Evolutionary conservation across 139 green algal genomes (phyloP).

Genomic region (Coelastrella sp.): DNA sequence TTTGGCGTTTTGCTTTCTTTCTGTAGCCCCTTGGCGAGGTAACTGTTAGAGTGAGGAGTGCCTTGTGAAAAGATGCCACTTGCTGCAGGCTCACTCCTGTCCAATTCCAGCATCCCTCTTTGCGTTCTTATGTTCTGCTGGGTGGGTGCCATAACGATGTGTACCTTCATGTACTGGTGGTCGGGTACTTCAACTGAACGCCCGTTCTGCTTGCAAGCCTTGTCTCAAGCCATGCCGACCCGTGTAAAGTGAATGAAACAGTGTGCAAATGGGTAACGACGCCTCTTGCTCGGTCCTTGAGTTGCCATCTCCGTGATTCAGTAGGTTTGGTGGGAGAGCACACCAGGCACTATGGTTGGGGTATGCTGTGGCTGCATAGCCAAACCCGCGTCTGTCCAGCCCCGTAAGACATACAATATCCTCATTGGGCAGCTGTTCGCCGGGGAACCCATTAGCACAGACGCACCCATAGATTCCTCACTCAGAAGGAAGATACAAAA

Average conservation of each 20-base stretch:
- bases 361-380: conserved; percentile 61
- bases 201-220: background rate
- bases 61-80: no score
- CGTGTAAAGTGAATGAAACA: no score
- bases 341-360: conserved; percentile 34
- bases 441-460: conserved; percentile 38
- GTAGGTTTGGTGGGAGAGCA: background rate
- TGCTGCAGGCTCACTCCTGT: no score
- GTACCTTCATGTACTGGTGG: background rate
- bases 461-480: conserved; percentile 51
- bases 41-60: background rate
- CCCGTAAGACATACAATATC: conserved; percentile 74
- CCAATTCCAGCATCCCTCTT: no score
- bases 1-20: background rate
- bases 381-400: conserved; percentile 65
- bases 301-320: background rate
- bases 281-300: no score
- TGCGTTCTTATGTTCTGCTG: no score
- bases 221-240: no score
- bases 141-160: no score
- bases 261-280: no score
- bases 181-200: background rate
- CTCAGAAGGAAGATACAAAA: conserved; percentile 69
- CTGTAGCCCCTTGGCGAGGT: background rate
- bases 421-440: conserved; percentile 70